phyloP scores from a whole-genome alignment of 2,329 filamentous ascomycete genomes.

The Ceratocystis colombiana region DNA sequence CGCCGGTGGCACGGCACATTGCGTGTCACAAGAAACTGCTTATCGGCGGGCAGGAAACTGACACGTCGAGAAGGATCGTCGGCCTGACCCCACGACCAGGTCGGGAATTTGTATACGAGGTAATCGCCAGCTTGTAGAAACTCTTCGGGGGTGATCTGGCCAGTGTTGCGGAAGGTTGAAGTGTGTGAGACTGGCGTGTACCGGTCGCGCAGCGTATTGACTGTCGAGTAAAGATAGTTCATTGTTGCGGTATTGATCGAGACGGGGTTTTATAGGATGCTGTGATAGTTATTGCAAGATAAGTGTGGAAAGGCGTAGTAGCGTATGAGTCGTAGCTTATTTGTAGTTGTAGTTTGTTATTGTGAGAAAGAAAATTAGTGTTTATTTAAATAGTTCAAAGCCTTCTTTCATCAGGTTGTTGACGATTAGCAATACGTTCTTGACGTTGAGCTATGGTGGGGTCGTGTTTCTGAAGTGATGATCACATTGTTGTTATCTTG shows the following conservation, averaged over 20 bases:
- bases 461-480: conserved; percentile 1
- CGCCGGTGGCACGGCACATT: conserved; percentile 89
- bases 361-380: background rate
- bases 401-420: background rate
- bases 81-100: conserved; percentile 92
- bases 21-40: conserved; percentile 91
- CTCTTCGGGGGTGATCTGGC: conserved; percentile 94
- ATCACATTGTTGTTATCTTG: background rate
- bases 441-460: background rate
- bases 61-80: conserved; percentile 70
- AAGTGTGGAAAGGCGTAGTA: background rate
- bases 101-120: conserved; percentile 96
- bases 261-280: background rate
- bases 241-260: conserved; percentile 40
- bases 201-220: conserved; percentile 83
- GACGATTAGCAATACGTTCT: background rate
- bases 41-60: conserved; percentile 70
- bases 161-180: conserved; percentile 86
- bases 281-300: background rate
- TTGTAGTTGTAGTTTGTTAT: background rate
- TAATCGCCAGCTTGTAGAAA: conserved; percentile 95
- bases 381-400: background rate
- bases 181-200: conserved; percentile 82
- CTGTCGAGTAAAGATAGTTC: conserved; percentile 86
- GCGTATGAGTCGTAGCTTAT: too few relatives aligned